Percentiles rank a stretch among this genome's conserved stretches.
Conservation (phyloP, 2,329 filamentous ascomycete genomes). For the Monosporascus ibericus region DNA sequence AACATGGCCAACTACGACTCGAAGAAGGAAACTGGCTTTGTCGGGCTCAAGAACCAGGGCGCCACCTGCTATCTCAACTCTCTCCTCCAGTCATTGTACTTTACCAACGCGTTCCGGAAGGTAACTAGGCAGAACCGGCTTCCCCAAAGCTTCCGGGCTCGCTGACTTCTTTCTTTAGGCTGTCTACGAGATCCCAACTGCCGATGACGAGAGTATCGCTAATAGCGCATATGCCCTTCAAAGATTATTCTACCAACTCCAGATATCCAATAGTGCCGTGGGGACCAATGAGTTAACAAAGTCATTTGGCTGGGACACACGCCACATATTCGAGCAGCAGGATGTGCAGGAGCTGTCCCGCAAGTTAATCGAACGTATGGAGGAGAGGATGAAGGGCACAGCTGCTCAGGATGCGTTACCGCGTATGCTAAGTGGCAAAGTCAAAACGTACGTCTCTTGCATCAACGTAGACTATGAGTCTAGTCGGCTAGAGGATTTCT, state of each 20-base stretch:
- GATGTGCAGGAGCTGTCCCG: constrained; percentile 96
- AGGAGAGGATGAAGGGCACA: constrained; percentile 97
- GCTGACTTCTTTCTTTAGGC: constrained; percentile 48
- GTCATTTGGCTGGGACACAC: constrained; percentile 96
- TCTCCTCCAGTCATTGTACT: constrained; percentile 76
- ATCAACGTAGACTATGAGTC: constrained; percentile 98
- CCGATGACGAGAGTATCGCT: constrained; percentile 69
- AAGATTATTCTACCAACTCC: constrained; percentile 88
- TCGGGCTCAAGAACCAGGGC: constrained; percentile 93
- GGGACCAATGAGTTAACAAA: constrained; percentile 89
- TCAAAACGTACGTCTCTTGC: constrained; percentile 97
- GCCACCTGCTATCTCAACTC: constrained; percentile 88
- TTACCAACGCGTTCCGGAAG: constrained; percentile 91
- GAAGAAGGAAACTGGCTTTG: constrained; percentile 98
- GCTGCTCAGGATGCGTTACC: constrained; percentile 82
- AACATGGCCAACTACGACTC: constrained; percentile 94
- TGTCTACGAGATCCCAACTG: constrained; percentile 94
- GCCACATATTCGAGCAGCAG: constrained; percentile 97
- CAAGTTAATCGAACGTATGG: constrained; percentile 95
- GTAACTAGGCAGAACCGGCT: constrained; percentile 33
- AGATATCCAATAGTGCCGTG: constrained; percentile 78
- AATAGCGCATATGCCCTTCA: constrained; percentile 95
- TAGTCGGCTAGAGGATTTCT: constrained; percentile 92
- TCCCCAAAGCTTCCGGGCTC: neutral
- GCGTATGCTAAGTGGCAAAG: constrained; percentile 92